Evolutionary conservation across 257 asterid species (phyloP), one percentile per base, ranked within the genome.

Genomic region (Ballota nigra): DNA sequence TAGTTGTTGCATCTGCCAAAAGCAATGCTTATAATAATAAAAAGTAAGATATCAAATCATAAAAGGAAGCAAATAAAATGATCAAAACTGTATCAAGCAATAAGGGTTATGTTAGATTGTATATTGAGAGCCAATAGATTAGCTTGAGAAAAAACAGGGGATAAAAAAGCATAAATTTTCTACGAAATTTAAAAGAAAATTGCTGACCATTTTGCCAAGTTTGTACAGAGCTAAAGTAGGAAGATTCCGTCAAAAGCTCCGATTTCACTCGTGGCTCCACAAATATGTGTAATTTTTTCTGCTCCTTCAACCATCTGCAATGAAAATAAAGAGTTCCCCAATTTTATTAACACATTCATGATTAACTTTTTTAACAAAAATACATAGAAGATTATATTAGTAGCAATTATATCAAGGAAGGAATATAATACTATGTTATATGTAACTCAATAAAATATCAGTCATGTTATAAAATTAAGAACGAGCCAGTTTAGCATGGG

Each of bases 231-330:
- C 77, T 81, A 76, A 83, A 92, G 78, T 86, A 85, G 16, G 95
- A 68, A 0, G 97, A 87, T 75, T 87, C 95, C 15, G 85, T 53
- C 85, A 90, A 74, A 71, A 92, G 98, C 75, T 92, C 97, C 67
- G 86, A 74, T 68, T 69, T 86, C 80, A 92, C 98, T 61, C 86
- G 87, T 61, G 95, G 98, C 78, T 92, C 98, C 76, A 92, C 98
- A 66, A 82, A 77, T 65, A 92, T 86, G 57, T 83, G 88, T 41
- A 90, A 69, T 63, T 77, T 83, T 77, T 85, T 86, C 82, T 87
- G 82, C 83, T 90, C 97, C 73, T 84, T 88, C 81, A 92, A 77
- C 97, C 97, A 92, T 86, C 98, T 92, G 82, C 55, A 63, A 59
- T 66, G 66, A 47, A 72, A 52, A 71, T 11, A 38, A 71, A 43